These are phyloP conservation scores for Rhododendron griersonianum DNA, from an alignment of 148 eudicot genomes.

Conservation along the genomic window DNA sequence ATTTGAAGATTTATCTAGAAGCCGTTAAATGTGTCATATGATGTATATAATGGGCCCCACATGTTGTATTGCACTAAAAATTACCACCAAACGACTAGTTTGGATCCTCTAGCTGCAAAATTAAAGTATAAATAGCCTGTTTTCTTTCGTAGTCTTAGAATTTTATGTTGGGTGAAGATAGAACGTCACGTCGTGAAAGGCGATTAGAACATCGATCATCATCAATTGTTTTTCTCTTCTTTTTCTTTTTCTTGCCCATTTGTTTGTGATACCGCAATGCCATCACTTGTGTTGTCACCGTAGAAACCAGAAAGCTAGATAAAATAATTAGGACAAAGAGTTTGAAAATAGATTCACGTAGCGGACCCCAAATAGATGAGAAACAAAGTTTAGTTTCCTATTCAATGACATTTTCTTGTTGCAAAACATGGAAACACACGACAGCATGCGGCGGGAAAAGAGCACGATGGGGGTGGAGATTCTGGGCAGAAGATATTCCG, in stretches of 20 bases:
- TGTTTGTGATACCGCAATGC: not conserved
- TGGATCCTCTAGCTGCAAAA: not conserved
- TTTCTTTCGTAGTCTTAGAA: not conserved
- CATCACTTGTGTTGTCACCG: not conserved
- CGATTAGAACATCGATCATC: not conserved
- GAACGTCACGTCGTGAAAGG: not conserved
- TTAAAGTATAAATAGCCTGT: not conserved
- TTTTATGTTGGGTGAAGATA: not conserved
- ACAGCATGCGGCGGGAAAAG: not conserved
- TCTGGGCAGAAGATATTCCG: not conserved
- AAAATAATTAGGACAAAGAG: not conserved
- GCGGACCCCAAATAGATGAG: not conserved
- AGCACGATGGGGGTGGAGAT: not conserved
- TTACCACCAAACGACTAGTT: no score
- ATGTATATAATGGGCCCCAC: no score
- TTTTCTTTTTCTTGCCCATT: not conserved
- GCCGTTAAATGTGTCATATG: no score
- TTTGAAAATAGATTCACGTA: not conserved
- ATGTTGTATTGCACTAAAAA: not conserved
- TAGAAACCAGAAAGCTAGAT: not conserved
- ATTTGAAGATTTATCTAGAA: no score
- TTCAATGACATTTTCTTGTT: no score
- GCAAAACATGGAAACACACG: not conserved
- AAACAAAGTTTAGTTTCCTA: no score
- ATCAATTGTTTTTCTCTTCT: not conserved